phyloP scores from a whole-genome alignment of 2,329 filamentous ascomycete genomes.

The Diaporthe capsici region DNA sequence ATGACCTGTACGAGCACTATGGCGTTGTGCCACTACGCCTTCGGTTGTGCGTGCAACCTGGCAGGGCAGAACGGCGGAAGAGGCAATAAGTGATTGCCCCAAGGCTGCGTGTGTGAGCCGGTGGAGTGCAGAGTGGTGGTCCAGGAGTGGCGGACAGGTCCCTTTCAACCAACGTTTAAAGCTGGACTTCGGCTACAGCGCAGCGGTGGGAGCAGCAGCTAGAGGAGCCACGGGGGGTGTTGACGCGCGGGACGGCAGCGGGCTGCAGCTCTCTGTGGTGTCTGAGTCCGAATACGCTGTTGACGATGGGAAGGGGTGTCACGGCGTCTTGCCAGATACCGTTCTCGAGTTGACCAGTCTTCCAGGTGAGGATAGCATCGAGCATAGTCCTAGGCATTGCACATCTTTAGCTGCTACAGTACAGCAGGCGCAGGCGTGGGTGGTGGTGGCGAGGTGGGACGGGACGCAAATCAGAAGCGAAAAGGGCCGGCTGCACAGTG shows the following conservation, averaged over 20 bases:
- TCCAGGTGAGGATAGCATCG: conserved; percentile 17
- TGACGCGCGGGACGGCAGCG: not conserved
- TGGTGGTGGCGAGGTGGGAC: conserved; percentile 24
- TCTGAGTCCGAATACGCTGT: not conserved
- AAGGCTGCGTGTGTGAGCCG: not conserved
- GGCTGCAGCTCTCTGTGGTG: not conserved
- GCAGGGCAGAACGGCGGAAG: not conserved
- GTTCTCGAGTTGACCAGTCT: not conserved
- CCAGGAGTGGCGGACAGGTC: not conserved
- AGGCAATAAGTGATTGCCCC: not conserved
- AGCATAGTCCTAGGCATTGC: conserved; percentile 9
- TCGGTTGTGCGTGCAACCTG: not conserved
- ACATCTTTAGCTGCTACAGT: conserved; percentile 14
- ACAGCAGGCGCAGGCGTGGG: not conserved
- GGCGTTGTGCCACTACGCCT: not conserved
- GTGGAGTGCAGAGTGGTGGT: conserved; percentile 3
- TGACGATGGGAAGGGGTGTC: not conserved
- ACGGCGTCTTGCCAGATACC: not conserved
- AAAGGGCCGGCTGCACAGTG: conserved; percentile 27
- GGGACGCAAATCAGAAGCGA: conserved; percentile 28
- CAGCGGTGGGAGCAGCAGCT: not conserved
- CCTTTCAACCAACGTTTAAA: conserved; percentile 1
- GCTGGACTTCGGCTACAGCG: not conserved
- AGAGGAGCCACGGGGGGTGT: not conserved
- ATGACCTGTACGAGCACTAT: not conserved